A percentile compares a stretch with the other conserved stretches of the same genome.
Conservation (phyloP, 257 asterid genomes). For the Fraxinus cuspidata region DNA sequence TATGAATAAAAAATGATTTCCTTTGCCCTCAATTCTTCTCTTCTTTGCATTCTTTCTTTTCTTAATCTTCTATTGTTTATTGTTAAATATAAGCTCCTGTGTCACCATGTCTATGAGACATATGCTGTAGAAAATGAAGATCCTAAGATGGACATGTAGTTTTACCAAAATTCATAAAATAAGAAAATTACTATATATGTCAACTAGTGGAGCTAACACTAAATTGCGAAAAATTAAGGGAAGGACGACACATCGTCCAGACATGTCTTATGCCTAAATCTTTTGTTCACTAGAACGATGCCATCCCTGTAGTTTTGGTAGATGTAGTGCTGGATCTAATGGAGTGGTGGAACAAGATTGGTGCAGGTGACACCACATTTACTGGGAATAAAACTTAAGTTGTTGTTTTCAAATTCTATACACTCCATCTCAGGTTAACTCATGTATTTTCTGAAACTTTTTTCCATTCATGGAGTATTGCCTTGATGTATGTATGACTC, state of each 20-base stretch:
- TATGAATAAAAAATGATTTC: too few species aligned
- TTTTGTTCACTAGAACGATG: not conserved
- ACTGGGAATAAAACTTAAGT: not conserved
- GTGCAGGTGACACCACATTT: not conserved
- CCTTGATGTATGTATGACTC: conserved; percentile 17
- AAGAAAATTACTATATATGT: not conserved
- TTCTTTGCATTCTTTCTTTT: too few species aligned
- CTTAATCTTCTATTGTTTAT: too few species aligned
- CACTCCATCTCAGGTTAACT: not conserved
- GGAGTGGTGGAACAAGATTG: not conserved
- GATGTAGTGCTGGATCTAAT: not conserved
- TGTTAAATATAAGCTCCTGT: too few species aligned
- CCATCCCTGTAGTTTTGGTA: not conserved
- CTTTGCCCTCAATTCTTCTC: too few species aligned
- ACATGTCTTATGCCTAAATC: not conserved
- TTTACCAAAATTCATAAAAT: not conserved
- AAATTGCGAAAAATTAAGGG: not conserved
- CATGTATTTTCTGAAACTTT: not conserved
- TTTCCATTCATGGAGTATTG: conserved; percentile 7
- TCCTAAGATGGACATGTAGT: not conserved
- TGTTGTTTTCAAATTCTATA: conserved; percentile 10
- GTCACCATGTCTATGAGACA: not conserved
- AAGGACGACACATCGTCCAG: not conserved
- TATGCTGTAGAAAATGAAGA: not conserved
- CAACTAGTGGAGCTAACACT: not conserved